These are phyloP conservation scores for Viola odorata DNA, from an alignment of 345 rosid species.

Conservation along the genomic window DNA sequence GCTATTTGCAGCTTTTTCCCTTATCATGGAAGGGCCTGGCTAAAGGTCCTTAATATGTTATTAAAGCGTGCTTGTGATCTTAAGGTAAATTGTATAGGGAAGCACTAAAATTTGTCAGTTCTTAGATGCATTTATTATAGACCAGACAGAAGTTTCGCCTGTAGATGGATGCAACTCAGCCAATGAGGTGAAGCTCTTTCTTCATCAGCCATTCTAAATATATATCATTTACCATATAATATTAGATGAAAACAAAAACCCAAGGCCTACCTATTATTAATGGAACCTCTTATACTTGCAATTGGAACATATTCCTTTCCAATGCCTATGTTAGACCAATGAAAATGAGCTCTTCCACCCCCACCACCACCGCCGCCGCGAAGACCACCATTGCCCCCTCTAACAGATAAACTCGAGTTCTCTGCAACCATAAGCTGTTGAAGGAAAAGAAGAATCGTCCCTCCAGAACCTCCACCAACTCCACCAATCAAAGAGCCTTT, in stretches of 20 bases:
- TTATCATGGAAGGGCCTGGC: too few species aligned
- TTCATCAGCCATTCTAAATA: background rate
- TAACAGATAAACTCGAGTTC: constrained; percentile 61
- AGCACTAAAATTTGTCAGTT: too few species aligned
- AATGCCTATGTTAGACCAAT: constrained; percentile 75
- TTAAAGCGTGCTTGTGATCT: too few species aligned
- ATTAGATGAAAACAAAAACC: background rate
- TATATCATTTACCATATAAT: background rate
- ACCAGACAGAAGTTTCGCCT: too few species aligned
- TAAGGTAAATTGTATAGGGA: too few species aligned
- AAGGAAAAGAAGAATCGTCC: constrained; percentile 93
- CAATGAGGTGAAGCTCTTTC: too few species aligned
- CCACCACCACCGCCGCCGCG: constrained; percentile 98
- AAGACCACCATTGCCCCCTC: constrained; percentile 80
- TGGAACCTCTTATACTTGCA: constrained; percentile 65
- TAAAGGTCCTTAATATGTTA: too few species aligned
- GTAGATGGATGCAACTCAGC: too few species aligned
- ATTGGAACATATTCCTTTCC: constrained; percentile 77
- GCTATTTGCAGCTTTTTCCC: too few species aligned
- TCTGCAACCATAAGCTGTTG: constrained; percentile 64
- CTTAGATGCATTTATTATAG: too few species aligned
- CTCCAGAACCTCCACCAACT: constrained; percentile 98
- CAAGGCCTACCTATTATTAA: constrained; percentile 53
- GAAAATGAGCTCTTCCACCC: constrained; percentile 97
- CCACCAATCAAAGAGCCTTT: constrained; percentile 66